Conservation (phyloP, 208 protist species). For the Balamuthia mandrillaris region DNA sequence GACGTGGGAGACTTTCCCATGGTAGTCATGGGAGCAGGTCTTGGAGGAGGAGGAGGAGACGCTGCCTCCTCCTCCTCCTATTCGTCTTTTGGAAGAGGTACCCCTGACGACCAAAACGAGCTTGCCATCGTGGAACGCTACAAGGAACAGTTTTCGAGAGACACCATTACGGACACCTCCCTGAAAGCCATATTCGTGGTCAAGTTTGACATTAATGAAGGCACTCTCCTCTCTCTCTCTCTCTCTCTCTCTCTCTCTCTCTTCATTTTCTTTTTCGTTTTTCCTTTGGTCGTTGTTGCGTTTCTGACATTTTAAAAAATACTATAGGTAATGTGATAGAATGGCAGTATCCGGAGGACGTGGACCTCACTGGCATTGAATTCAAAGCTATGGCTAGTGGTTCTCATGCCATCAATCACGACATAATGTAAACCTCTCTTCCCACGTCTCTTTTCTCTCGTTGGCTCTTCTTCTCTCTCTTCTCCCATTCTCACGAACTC, state of each 20-base stretch:
- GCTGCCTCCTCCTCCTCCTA: not conserved
- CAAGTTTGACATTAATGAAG: conserved; percentile 2
- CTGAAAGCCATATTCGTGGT: not conserved
- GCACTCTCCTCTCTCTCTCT: not conserved
- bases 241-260: not conserved
- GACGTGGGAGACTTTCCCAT: not conserved
- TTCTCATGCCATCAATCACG: not conserved
- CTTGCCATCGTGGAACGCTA: conserved; percentile 13
- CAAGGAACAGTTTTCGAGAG: not conserved
- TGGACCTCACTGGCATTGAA: conserved; percentile 11
- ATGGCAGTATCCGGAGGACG: conserved; percentile 21
- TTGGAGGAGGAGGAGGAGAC: no score
- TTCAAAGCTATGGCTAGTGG: conserved; percentile 39
- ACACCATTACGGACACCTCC: not conserved
- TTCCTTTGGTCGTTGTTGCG: no score
- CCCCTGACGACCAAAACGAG: not conserved
- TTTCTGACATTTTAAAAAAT: no score
- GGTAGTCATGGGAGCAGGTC: not conserved
- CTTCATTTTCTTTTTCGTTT: no score
- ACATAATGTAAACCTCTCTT: conserved; percentile 20
- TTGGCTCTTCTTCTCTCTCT: not conserved
- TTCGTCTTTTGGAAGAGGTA: no score
- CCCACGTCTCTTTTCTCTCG: no score
- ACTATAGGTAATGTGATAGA: conserved; percentile 1
- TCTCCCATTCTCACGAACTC: not conserved